These are phyloP conservation scores for Camelina neglecta DNA, from an alignment of 345 rosid species.

Conservation along the genomic window DNA sequence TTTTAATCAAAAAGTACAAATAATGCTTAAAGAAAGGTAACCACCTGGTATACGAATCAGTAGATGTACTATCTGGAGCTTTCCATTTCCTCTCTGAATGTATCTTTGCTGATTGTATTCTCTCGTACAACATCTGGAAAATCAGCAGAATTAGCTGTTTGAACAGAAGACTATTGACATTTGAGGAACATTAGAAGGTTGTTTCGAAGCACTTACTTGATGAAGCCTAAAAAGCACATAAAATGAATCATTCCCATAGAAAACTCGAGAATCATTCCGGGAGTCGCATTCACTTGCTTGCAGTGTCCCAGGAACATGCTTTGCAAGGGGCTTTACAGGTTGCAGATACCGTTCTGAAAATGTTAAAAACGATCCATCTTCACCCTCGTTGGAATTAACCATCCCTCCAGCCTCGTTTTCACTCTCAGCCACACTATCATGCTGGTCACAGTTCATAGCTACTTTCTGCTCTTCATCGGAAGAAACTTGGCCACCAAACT, in stretches of 20 bases:
- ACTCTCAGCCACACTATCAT: constrained; percentile 75
- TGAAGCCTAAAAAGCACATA: constrained; percentile 97
- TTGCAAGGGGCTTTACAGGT: constrained; percentile 85
- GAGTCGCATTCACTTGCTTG: constrained; percentile 56
- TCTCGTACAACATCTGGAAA: constrained; percentile 82
- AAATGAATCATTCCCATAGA: constrained; percentile 95
- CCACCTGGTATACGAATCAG: constrained; percentile 91
- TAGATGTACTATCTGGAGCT: constrained; percentile 67
- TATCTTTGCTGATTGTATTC: constrained; percentile 92
- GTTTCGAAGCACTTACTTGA: constrained; percentile 61
- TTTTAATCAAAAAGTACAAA: neutral
- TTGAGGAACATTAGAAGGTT: constrained; percentile 19
- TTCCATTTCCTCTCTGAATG: constrained; percentile 95
- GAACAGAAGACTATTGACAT: neutral
- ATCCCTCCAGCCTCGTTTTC: constrained; percentile 89
- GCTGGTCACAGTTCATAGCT: constrained; percentile 54
- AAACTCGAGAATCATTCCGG: constrained; percentile 61
- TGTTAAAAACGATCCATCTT: constrained; percentile 63
- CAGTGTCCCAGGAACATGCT: constrained; percentile 67
- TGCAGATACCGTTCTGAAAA: constrained; percentile 77
- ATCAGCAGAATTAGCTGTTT: constrained; percentile 19
- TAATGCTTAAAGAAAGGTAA: constrained; percentile 18
- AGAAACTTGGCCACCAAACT: constrained; percentile 74
- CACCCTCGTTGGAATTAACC: constrained; percentile 64
- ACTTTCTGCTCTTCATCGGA: constrained; percentile 86